Conservation (phyloP, 116 monocot genomes). For the Posidonia oceanica region DNA sequence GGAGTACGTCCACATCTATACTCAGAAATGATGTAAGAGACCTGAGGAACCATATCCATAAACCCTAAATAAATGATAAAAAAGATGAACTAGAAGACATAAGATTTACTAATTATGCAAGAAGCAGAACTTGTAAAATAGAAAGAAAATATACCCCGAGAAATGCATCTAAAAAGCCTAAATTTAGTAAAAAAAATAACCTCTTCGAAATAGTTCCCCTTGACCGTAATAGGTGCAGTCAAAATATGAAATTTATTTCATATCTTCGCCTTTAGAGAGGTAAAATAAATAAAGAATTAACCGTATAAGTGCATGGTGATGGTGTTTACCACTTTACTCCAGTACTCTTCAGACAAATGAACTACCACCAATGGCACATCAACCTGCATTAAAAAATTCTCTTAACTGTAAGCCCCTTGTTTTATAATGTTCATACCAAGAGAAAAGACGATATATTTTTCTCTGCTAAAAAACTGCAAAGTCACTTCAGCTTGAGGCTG, state of each 20-base stretch:
- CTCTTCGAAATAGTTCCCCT: no score
- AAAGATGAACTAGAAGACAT: neutral
- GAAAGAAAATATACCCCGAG: neutral
- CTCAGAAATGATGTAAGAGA: slow-evolving; percentile 86
- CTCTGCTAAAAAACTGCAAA: no score
- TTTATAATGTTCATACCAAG: no score
- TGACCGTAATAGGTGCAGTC: no score
- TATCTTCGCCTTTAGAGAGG: no score
- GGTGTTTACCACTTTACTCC: slow-evolving; percentile 78
- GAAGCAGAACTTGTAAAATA: neutral
- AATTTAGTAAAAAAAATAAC: no score
- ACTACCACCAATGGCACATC: slow-evolving; percentile 79
- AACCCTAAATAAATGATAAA: neutral
- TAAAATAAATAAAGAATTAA: no score
- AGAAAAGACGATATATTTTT: no score
- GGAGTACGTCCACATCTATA: slow-evolving; percentile 89
- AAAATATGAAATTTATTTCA: no score
- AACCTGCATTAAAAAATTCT: slow-evolving; percentile 31
- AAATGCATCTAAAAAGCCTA: no score
- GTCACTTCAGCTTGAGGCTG: no score
- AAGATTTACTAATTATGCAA: neutral
- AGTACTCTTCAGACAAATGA: slow-evolving; percentile 93
- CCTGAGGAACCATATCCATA: slow-evolving; percentile 25
- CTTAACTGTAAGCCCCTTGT: neutral
- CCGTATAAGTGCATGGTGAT: no score